Evolutionary conservation across 305 asterid species (phyloP).

Genomic region (Rubia tinctorum): DNA sequence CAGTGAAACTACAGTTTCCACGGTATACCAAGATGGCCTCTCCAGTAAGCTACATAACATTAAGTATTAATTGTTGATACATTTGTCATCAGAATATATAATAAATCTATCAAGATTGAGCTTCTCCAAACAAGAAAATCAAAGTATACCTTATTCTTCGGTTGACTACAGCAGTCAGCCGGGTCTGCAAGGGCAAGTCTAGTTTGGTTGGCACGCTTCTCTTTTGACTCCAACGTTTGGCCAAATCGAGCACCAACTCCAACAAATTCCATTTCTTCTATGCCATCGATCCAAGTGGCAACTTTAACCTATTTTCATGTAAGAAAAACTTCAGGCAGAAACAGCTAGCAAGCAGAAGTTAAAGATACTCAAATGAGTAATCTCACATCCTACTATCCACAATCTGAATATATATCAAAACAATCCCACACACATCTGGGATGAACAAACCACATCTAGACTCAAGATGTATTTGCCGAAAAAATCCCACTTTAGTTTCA

Average conservation of each 20-base stretch:
- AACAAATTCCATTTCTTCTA: slow-evolving; percentile 77
- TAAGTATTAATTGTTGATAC: slow-evolving; percentile 16
- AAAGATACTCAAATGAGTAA: neutral
- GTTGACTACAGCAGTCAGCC: slow-evolving; percentile 81
- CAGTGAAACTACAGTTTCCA: slow-evolving; percentile 89
- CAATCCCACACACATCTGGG: neutral
- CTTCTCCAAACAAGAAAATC: slow-evolving; percentile 11
- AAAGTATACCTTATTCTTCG: slow-evolving; percentile 66
- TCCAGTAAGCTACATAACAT: slow-evolving; percentile 61
- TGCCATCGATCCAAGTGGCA: slow-evolving; percentile 74
- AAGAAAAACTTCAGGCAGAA: slow-evolving; percentile 1
- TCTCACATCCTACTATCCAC: slow-evolving; percentile 2
- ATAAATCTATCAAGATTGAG: neutral
- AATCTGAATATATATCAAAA: neutral
- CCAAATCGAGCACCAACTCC: slow-evolving; percentile 99
- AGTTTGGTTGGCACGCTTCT: slow-evolving; percentile 88
- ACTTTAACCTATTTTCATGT: slow-evolving; percentile 71
- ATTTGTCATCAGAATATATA: neutral
- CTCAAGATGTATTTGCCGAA: too few relatives aligned
- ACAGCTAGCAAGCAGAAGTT: neutral
- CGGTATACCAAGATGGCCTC: slow-evolving; percentile 91
- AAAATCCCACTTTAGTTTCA: too few relatives aligned
- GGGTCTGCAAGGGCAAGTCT: slow-evolving; percentile 86
- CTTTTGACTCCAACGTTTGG: slow-evolving; percentile 84
- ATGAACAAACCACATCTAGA: too few relatives aligned